Conservation (phyloP, 495 filamentous ascomycete genomes). For the Lophiotrema nucula region DNA sequence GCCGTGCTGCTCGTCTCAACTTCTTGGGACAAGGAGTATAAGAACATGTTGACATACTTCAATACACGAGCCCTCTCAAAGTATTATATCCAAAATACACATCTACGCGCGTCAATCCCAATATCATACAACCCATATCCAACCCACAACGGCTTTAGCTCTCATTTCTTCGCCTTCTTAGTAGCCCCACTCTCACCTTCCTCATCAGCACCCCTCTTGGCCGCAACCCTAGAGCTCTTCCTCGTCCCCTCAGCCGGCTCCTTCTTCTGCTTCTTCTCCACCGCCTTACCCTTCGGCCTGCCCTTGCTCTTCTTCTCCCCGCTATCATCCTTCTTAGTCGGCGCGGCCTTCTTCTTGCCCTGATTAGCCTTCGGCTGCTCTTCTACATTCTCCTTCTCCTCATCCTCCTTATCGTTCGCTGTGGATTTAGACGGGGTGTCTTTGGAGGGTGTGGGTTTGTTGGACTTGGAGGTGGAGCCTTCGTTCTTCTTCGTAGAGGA, state of each 20-base stretch:
- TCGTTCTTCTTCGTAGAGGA: slow-evolving; percentile 24
- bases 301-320: slow-evolving; percentile 1
- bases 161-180: slow-evolving; percentile 23
- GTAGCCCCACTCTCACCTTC: neutral
- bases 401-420: slow-evolving; percentile 36
- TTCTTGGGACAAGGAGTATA: too few relatives aligned
- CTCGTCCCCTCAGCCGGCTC: slow-evolving; percentile 25
- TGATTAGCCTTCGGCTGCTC: slow-evolving; percentile 22
- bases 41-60: too few relatives aligned
- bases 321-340: neutral
- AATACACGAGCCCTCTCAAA: too few relatives aligned
- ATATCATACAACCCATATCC: too few relatives aligned
- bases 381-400: slow-evolving; percentile 1
- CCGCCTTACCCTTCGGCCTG: slow-evolving; percentile 24
- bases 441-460: slow-evolving; percentile 35
- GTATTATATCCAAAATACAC: too few relatives aligned
- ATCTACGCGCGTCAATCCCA: too few relatives aligned
- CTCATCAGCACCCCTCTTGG: slow-evolving; percentile 12
- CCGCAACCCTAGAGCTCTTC: slow-evolving; percentile 18
- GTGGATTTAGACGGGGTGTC: slow-evolving; percentile 26
- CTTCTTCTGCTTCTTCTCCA: slow-evolving; percentile 11
- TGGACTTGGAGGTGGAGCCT: neutral
- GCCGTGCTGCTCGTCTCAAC: too few relatives aligned
- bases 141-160: too few relatives aligned
- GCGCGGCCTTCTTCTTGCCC: slow-evolving; percentile 10